phyloP scores from a whole-genome alignment of 73 alveolate genomes.

The Effrenium voratum region DNA sequence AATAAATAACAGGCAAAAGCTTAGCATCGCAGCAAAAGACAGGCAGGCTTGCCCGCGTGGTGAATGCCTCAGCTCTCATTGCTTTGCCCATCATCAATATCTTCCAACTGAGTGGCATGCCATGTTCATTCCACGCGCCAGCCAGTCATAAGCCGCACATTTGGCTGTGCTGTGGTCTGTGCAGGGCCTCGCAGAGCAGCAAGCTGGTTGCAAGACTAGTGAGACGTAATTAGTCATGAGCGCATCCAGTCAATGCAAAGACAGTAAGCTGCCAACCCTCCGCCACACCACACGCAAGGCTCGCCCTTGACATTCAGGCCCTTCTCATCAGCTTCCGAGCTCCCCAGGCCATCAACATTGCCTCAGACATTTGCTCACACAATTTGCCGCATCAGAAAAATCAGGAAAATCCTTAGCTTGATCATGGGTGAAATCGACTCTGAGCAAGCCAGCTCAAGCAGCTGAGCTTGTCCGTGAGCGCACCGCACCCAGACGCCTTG shows the following conservation, averaged over 20 bases:
- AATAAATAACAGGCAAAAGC: too few relatives aligned
- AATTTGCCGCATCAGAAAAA: too few relatives aligned
- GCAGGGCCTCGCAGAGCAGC: slow-evolving; percentile 15
- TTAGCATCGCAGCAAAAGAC: too few relatives aligned
- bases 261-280: too few relatives aligned
- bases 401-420: too few relatives aligned
- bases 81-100: neutral
- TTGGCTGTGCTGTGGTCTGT: slow-evolving; percentile 9
- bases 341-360: slow-evolving; percentile 64
- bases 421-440: too few relatives aligned
- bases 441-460: slow-evolving; percentile 28
- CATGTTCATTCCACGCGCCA: slow-evolving; percentile 58
- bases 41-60: too few relatives aligned
- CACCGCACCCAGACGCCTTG: slow-evolving; percentile 63
- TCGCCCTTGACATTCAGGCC: slow-evolving; percentile 60
- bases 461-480: slow-evolving; percentile 56
- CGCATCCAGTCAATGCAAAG: neutral
- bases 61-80: too few relatives aligned
- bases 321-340: neutral
- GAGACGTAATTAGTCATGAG: neutral
- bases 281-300: slow-evolving; percentile 88
- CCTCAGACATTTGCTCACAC: too few relatives aligned
- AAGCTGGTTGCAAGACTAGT: too few relatives aligned
- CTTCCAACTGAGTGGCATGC: too few relatives aligned
- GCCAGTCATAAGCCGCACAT: slow-evolving; percentile 69